Conservation (phyloP, 1,284 basidiomycete species). For the Puccinia triticina region DNA sequence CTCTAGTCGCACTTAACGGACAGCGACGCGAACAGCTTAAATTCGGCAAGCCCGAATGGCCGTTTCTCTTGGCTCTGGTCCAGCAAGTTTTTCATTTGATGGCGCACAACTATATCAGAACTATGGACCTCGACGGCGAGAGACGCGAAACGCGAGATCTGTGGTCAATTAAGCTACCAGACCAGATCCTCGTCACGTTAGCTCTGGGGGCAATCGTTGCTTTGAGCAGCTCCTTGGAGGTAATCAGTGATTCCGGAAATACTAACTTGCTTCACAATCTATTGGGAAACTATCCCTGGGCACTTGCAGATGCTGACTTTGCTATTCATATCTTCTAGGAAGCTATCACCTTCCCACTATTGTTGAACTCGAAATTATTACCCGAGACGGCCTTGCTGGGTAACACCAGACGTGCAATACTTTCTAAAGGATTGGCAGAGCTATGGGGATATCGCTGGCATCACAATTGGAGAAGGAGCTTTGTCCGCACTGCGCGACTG, state of each 20-base stretch:
- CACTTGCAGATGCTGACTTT: neutral
- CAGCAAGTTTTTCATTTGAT: constrained; percentile 45
- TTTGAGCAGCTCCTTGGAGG: constrained; percentile 34
- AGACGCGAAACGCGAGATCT: constrained; percentile 26
- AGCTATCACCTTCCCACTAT: constrained; percentile 35
- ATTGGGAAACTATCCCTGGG: neutral
- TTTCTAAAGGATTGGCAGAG: constrained; percentile 43
- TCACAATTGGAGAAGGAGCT: constrained; percentile 45
- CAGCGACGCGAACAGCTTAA: constrained; percentile 8
- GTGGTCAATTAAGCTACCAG: constrained; percentile 21
- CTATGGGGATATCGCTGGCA: constrained; percentile 49
- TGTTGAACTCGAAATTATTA: constrained; percentile 26
- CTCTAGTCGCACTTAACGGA: constrained; percentile 31
- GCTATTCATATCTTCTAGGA: neutral
- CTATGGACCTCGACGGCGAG: constrained; percentile 28
- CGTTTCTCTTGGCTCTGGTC: constrained; percentile 25
- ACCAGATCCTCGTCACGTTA: constrained; percentile 28
- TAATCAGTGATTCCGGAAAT: neutral
- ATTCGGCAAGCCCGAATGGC: constrained; percentile 45
- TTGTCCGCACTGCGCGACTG: constrained; percentile 36
- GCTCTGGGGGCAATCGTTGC: constrained; percentile 42
- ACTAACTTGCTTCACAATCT: neutral
- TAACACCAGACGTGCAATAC: constrained; percentile 31
- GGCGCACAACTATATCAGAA: constrained; percentile 35
- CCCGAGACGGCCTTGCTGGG: constrained; percentile 34